Evolutionary conservation across 2,329 filamentous ascomycete genomes (phyloP), one percentile per base, ranked within the genome.

Genomic region (Aspergillus calidoustus): DNA sequence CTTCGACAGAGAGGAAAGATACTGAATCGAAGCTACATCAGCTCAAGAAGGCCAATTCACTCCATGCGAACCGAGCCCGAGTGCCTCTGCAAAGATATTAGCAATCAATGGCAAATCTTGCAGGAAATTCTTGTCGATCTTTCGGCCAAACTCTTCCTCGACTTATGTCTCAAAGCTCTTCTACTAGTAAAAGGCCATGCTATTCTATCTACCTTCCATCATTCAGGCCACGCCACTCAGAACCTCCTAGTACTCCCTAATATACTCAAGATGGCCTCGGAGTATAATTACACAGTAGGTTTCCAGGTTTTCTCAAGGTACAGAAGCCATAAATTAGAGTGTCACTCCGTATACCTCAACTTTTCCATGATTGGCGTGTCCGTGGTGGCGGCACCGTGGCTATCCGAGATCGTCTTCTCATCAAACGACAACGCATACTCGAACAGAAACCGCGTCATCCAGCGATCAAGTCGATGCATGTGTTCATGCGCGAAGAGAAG

Each of bases 391-490:
- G 34, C 11, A 41, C 15, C 34, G 15, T 41, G 34, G 11, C 34
- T 13, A 38, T 38, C 11, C 13, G 34, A 28, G 25, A 38, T 8
- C 6, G 34, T 11, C 34, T 38, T 38, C 34, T 28, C 34, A 38
- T 38, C 34, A 11, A 38, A 11, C 9, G 34, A 7, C 34, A 38
- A 38, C 34, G 13, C 8, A 38, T 38, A 38, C 8, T 59, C 57
- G n/a, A 59, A 38, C 2, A 54, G 19, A 1, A 54, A 59, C 17
- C 57, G 25, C 13, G 47, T 15, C 57, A 54, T 59, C 49, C 57
- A 59, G 7, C 57, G 25, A 17, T 59, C 57, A 1, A 59, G 23
- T 22, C 49, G 49, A 22, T 49, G 54, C 15, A 30, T 57, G 41
- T 59, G 49, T 6, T 31, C 11, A 13, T 59, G 38, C 2, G 48